Evolutionary conservation across 1,284 basidiomycete genomes (phyloP).

Genomic region (Malassezia pachydermatis): DNA sequence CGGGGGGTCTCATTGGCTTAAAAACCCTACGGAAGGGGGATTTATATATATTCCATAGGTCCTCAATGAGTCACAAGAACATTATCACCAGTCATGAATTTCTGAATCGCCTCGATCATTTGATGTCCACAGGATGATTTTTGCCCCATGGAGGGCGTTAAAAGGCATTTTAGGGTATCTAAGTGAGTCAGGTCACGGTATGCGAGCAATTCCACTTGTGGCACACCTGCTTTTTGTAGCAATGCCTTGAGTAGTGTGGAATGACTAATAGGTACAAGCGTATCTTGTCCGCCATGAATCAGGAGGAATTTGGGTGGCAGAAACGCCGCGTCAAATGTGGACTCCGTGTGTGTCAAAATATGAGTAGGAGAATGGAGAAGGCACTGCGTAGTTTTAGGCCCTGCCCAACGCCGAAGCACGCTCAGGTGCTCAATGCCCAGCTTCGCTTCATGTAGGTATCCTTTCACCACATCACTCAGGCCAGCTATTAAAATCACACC

Average conservation of each 20-base stretch:
- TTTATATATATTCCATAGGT: no score
- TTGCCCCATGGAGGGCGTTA: not conserved
- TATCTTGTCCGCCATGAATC: slow-evolving; percentile 49
- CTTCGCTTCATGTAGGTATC: slow-evolving; percentile 44
- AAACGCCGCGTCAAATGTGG: slow-evolving; percentile 45
- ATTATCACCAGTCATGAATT: no score
- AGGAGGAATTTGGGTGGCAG: slow-evolving; percentile 48
- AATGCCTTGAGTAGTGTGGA: slow-evolving; percentile 48
- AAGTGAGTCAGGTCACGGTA: slow-evolving; percentile 46
- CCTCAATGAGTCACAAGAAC: no score
- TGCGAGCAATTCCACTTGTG: slow-evolving; percentile 43
- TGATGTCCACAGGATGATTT: no score
- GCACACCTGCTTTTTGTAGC: slow-evolving; percentile 48
- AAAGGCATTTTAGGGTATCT: slow-evolving; percentile 7
- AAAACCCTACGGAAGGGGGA: no score
- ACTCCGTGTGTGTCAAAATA: slow-evolving; percentile 48
- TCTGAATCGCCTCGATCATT: no score
- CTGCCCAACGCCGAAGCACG: slow-evolving; percentile 45
- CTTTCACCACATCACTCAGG: slow-evolving; percentile 50
- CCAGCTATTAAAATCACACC: slow-evolving; percentile 49
- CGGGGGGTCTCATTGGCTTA: no score
- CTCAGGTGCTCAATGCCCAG: slow-evolving; percentile 49
- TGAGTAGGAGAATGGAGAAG: slow-evolving; percentile 50
- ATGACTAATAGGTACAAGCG: slow-evolving; percentile 47
- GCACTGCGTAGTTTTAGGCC: slow-evolving; percentile 48